A percentile compares a stretch with the other conserved stretches of the same genome.
Conservation (phyloP, 2,329 filamentous ascomycete species). For the Didymella arachidicola region DNA sequence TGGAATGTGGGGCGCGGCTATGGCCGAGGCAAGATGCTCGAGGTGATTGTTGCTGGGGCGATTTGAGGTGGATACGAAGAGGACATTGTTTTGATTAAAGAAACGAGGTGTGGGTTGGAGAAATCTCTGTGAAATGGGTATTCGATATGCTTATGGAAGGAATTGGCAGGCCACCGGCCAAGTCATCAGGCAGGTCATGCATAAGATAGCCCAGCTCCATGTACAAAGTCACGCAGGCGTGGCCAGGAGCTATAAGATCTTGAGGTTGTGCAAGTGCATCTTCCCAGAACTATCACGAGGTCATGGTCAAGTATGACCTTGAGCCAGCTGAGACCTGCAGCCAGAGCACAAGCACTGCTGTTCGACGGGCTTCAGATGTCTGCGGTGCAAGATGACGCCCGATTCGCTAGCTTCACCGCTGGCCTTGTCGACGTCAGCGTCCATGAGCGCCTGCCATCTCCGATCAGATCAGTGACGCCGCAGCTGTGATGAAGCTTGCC, state of each 20-base stretch:
- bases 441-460: background rate
- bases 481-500: background rate
- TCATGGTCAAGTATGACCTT: no score
- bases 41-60: conserved; percentile 19
- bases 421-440: conserved; percentile 13
- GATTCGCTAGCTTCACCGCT: conserved; percentile 3
- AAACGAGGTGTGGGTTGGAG: background rate
- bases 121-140: background rate
- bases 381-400: conserved; percentile 9
- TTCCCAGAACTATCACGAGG: no score
- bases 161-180: background rate
- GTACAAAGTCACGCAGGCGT: background rate
- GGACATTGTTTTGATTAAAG: conserved; percentile 13
- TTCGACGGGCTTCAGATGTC: background rate
- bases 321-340: no score
- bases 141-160: background rate
- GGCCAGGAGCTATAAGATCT: background rate
- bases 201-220: background rate
- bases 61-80: conserved; percentile 12
- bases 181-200: background rate
- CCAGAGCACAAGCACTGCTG: no score
- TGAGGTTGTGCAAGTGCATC: no score
- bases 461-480: conserved; percentile 10
- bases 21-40: conserved; percentile 25
- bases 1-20: conserved; percentile 22